Conservation (phyloP, 331 rosid species). For the Spiraea crenata region DNA sequence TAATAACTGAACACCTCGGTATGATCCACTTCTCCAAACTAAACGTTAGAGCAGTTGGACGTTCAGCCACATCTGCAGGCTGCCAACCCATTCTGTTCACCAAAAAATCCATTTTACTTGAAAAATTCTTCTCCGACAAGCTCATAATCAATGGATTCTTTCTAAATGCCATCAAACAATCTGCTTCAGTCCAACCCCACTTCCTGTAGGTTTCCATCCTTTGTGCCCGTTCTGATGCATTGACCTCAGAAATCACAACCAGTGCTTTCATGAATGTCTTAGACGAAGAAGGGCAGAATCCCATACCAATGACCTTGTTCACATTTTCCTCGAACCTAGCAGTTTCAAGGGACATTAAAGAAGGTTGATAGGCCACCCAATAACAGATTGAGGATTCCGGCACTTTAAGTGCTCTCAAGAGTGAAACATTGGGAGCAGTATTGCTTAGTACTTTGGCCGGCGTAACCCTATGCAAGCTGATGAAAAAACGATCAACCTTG, state of each 20-base stretch:
- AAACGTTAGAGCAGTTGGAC: neutral
- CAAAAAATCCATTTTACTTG: slow-evolving; percentile 19
- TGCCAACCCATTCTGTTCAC: slow-evolving; percentile 21
- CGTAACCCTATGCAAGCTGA: neutral
- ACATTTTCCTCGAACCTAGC: neutral
- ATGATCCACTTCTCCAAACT: slow-evolving; percentile 26
- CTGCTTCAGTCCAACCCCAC: slow-evolving; percentile 26
- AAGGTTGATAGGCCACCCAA: neutral
- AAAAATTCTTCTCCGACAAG: slow-evolving; percentile 19
- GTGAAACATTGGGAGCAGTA: neutral
- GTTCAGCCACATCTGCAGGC: slow-evolving; percentile 13
- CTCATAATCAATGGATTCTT: slow-evolving; percentile 23
- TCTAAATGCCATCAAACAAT: slow-evolving; percentile 21
- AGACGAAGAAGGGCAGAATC: slow-evolving; percentile 6
- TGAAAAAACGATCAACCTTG: neutral
- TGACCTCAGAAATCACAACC: neutral
- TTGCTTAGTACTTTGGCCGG: neutral
- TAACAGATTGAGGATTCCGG: neutral
- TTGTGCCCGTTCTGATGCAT: slow-evolving; percentile 18
- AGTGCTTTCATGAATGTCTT: slow-evolving; percentile 12
- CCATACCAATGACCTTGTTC: neutral
- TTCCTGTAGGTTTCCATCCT: slow-evolving; percentile 9
- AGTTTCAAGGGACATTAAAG: neutral
- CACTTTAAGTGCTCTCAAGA: slow-evolving; percentile 10
- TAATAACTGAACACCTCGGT: slow-evolving; percentile 25